Evolutionary conservation across 1,139 yeast species (phyloP), one percentile per base, ranked within the genome.

Genomic region (Pichia sp.): DNA sequence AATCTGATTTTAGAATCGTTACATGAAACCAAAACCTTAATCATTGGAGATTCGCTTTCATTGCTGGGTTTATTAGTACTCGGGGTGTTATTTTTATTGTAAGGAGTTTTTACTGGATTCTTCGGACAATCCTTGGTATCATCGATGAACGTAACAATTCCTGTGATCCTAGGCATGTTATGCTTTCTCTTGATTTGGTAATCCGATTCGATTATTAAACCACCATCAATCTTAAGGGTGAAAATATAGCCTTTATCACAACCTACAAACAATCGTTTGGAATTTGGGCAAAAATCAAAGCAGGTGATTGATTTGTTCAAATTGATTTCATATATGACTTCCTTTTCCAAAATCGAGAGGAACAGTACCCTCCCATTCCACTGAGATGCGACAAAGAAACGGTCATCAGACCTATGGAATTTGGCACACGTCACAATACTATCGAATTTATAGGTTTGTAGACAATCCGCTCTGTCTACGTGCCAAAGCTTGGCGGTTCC

Each of bases 401-500:
- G 73, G 67, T 92, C 97, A 71, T 92, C 98, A 2, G 74, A 75
- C 1, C 95, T 96, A 64, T 90, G 96, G 68, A 92, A 92, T 51
- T 80, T 80, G 4, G 88, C 89, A 16, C 87, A 76, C 0, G 97
- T 87, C 4, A 90, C 96, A 69, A 89, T 87, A 69, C 90, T 96
- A 36, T 83, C 80, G 65, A 90, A 95, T 31, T 71, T 69, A 66
- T 88, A 91, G 1, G 84, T 76, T 53, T 86, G 80, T 38, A 92
- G 73, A 55, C 90, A 83, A 17, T 75, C 77, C 1, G 72, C 72
- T 50, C 92, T 75, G 48, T 87, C 89, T 12, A 86, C 79, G 68
- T 92, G 96, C 97, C 97, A 92, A 49, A 92, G 72, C 58, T 81
- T 79, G 1, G 84, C 96, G 0, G 95, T 85, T 61, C 82, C 80